Conservation (phyloP, 768 basidiomycete species). For the Amanita polypyramis region DNA sequence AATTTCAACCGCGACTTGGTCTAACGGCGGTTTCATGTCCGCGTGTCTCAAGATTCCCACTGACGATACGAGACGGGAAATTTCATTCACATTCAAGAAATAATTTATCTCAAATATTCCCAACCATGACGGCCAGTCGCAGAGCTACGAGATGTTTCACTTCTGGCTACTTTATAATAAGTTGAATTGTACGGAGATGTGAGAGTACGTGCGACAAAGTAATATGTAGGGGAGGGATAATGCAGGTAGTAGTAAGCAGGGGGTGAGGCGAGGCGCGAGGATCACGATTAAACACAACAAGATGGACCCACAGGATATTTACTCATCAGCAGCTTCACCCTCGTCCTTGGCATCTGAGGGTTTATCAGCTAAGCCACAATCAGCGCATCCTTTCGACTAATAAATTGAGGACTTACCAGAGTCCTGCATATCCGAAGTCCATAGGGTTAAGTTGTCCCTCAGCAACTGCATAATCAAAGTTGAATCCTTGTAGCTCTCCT, state of each 20-base stretch:
- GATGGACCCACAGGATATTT: slow-evolving; percentile 22
- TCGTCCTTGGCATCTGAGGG: slow-evolving; percentile 64
- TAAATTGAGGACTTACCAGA: slow-evolving; percentile 41
- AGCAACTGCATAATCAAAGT: slow-evolving; percentile 96
- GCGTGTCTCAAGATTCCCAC: not conserved
- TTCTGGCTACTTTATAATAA: slow-evolving; percentile 10
- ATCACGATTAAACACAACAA: slow-evolving; percentile 6
- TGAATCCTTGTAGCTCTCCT: slow-evolving; percentile 99
- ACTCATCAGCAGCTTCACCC: slow-evolving; percentile 57
- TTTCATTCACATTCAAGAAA: slow-evolving; percentile 2
- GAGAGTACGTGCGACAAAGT: slow-evolving; percentile 5
- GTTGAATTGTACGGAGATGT: slow-evolving; percentile 7
- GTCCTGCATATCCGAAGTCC: slow-evolving; percentile 98
- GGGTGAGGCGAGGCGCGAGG: slow-evolving; percentile 11
- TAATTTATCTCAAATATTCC: slow-evolving; percentile 5
- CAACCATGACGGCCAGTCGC: not conserved
- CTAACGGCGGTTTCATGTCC: not conserved
- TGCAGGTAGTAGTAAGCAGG: slow-evolving; percentile 13
- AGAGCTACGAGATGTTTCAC: not conserved
- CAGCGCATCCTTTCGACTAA: slow-evolving; percentile 3
- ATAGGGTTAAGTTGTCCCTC: slow-evolving; percentile 94
- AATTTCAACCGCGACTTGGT: not conserved
- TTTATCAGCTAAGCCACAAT: slow-evolving; percentile 44
- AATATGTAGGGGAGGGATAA: slow-evolving; percentile 12
- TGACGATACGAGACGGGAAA: not conserved